phyloP scores from a whole-genome alignment of 495 filamentous ascomycete genomes.

The Hypomontagnella submonticulosa region DNA sequence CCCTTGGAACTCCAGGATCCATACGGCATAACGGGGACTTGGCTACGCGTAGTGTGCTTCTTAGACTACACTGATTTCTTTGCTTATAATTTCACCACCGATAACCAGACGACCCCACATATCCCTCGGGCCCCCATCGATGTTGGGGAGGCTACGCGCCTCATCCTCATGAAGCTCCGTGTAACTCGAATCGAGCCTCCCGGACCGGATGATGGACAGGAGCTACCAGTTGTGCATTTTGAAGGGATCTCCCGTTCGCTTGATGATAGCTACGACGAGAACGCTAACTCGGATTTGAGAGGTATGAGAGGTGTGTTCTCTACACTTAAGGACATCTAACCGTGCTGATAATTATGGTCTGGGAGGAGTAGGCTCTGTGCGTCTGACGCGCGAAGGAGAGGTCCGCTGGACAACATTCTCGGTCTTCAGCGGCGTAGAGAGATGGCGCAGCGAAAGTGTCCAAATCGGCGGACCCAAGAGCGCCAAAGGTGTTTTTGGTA shows the following conservation, averaged over 20 bases:
- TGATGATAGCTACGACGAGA: slow-evolving; percentile 67
- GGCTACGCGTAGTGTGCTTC: slow-evolving; percentile 60
- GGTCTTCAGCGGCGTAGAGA: slow-evolving; percentile 67
- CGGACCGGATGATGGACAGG: slow-evolving; percentile 60
- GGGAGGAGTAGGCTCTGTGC: slow-evolving; percentile 58
- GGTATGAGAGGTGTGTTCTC: slow-evolving; percentile 55
- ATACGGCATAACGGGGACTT: slow-evolving; percentile 68
- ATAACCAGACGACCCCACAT: slow-evolving; percentile 45
- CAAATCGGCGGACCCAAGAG: slow-evolving; percentile 70
- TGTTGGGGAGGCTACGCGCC: slow-evolving; percentile 67
- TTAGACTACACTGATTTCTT: slow-evolving; percentile 71
- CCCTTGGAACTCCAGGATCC: slow-evolving; percentile 64
- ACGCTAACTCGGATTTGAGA: slow-evolving; percentile 65
- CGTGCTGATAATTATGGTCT: slow-evolving; percentile 33
- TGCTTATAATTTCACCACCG: slow-evolving; percentile 65
- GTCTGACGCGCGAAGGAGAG: slow-evolving; percentile 69
- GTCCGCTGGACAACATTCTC: slow-evolving; percentile 74
- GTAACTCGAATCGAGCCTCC: slow-evolving; percentile 64
- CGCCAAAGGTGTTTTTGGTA: slow-evolving; percentile 68
- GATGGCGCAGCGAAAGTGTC: slow-evolving; percentile 73
- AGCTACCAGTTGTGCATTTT: slow-evolving; percentile 68
- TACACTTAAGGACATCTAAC: background rate
- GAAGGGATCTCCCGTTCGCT: slow-evolving; percentile 64
- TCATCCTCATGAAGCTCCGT: slow-evolving; percentile 71
- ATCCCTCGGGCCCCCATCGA: slow-evolving; percentile 62